Base-by-base conservation (phyloP, 768 basidiomycete genomes). In the Hydnum rufescens region DNA sequence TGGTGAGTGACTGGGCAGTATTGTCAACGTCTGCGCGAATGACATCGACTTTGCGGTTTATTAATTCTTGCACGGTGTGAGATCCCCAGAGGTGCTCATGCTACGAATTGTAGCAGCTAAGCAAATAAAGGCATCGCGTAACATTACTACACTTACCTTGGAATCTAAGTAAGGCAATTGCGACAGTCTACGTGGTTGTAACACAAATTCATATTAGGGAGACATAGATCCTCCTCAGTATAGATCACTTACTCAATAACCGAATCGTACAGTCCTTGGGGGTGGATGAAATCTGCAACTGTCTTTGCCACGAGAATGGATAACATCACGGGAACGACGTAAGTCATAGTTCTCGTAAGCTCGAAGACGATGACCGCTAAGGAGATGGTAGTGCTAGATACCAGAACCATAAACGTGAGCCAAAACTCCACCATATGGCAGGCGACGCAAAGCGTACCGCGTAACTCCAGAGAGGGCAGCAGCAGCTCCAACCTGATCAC, bases 361-460 rank as follows among this genome's bases (percentile, higher is more conserved):
- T 97, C 93, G 61, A 96, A 88, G 70, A 82, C 87, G 65, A 97
- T 99, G 49, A 97, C 95, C 3, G 89, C 89, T 53, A 96, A 73
- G 0, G 89, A 92, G 25, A 97, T 84, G 0, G 87, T 90, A 23
- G 86, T 89, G 32, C 87, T 71, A 80, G 85, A 54, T 32, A 55
- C 16, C 13, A 5, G 49, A 51, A 52, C 23, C 50, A n/a, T 49
- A 25, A 34, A 16, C 26, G 26, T 49, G 13, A 54, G 57, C 51
- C 32, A 34, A 54, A 53, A 55, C 4, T n/a, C n/a, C n/a, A n/a
- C n/a, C n/a, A n/a, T n/a, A 5, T 3, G 25, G 13, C 42, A 34
- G 1, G n/a, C 46, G 31, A 42, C 18, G 43, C 49, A n/a, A 63
- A 63, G 59, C 79, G 66, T 54, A 88, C 80, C 51, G 93, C 96